Evolutionary conservation across 2,329 filamentous ascomycete genomes (phyloP).

Genomic region (Colletotrichum truncatum): DNA sequence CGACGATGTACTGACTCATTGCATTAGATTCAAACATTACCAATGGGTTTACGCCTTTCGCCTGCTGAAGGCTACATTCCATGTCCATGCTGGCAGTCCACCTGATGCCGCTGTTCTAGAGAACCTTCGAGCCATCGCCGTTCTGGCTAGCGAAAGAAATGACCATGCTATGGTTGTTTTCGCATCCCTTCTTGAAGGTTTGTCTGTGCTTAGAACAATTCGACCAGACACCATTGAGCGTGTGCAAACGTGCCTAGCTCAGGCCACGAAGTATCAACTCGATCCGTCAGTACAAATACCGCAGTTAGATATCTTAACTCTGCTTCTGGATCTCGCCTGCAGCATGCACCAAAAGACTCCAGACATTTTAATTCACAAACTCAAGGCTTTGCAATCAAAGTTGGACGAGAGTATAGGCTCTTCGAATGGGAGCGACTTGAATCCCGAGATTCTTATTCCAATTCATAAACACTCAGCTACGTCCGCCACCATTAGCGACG

Average conservation of each 20-base stretch:
- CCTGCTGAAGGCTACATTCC: constrained; percentile 76
- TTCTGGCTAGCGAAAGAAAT: constrained; percentile 65
- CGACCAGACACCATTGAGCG: constrained; percentile 74
- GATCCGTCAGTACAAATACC: constrained; percentile 70
- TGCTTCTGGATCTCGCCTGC: constrained; percentile 76
- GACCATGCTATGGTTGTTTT: constrained; percentile 73
- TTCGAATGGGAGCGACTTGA: constrained; percentile 55
- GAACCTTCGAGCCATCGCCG: constrained; percentile 71
- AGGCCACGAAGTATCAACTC: constrained; percentile 76
- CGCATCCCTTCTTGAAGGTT: constrained; percentile 73
- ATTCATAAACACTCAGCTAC: constrained; percentile 60
- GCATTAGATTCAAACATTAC: constrained; percentile 67
- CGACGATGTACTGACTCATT: neutral
- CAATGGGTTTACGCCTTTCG: constrained; percentile 83
- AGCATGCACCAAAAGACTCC: constrained; percentile 71
- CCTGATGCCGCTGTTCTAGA: constrained; percentile 73
- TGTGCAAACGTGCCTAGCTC: constrained; percentile 78
- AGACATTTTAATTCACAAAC: constrained; percentile 65
- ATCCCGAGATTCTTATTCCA: constrained; percentile 62
- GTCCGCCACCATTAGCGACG: constrained; percentile 61
- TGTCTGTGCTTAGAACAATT: constrained; percentile 72
- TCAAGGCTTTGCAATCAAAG: constrained; percentile 67
- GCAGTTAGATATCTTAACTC: constrained; percentile 72
- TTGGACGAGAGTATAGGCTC: constrained; percentile 64
- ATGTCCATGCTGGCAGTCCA: constrained; percentile 67